Conservation (phyloP, 1,284 basidiomycete genomes). For the Moesziomyces sp. region DNA sequence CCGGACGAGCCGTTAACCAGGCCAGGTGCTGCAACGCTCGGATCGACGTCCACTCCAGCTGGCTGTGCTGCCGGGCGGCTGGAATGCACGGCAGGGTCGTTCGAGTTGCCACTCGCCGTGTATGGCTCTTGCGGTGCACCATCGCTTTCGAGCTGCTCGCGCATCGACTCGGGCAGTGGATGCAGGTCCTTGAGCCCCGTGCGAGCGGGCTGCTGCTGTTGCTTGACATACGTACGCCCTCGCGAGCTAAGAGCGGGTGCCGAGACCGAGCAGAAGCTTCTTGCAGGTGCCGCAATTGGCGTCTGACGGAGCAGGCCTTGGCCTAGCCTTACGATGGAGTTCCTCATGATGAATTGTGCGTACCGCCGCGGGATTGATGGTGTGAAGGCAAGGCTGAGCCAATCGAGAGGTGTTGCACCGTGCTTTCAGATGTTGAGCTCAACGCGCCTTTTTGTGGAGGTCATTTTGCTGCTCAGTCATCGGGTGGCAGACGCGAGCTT, state of each 20-base stretch:
- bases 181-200: slow-evolving; percentile 44
- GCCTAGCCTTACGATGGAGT: slow-evolving; percentile 3
- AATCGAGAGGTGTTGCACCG: not conserved
- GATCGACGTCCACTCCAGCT: slow-evolving; percentile 35
- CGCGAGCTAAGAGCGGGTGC: slow-evolving; percentile 32
- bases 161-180: slow-evolving; percentile 42
- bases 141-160: slow-evolving; percentile 36
- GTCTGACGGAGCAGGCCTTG: slow-evolving; percentile 14
- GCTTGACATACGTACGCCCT: slow-evolving; percentile 15
- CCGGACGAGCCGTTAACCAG: slow-evolving; percentile 18
- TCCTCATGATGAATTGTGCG: slow-evolving; percentile 17
- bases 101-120: slow-evolving; percentile 48
- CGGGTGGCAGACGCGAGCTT: not conserved
- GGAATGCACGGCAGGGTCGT: slow-evolving; percentile 50
- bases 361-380: not conserved
- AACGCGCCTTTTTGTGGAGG: not conserved
- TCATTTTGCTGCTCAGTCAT: not conserved
- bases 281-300: slow-evolving; percentile 5
- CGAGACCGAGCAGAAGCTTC: slow-evolving; percentile 22
- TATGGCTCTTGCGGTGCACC: slow-evolving; percentile 37
- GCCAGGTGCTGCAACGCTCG: slow-evolving; percentile 47
- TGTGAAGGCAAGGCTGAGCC: not conserved
- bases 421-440: not conserved
- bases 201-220: slow-evolving; percentile 24
- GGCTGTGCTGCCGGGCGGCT: slow-evolving; percentile 47